phyloP scores from a whole-genome alignment of 768 basidiomycete species.

The Xerocomus potaroensis region DNA sequence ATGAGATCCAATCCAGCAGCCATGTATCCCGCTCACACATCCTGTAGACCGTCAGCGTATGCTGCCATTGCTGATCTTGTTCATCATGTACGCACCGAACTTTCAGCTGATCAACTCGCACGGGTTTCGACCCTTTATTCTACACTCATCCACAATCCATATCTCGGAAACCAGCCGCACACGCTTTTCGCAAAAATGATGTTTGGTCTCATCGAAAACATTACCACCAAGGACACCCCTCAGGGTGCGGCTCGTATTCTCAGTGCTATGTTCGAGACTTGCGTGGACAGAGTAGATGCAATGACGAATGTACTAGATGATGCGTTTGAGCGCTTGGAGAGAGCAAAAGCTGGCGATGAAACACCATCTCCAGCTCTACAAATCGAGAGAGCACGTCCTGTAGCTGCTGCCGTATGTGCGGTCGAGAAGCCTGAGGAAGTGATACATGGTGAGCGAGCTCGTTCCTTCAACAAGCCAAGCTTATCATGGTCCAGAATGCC shows the following conservation, averaged over 20 bases:
- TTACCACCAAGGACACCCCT: constrained; percentile 69
- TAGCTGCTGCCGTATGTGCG: constrained; percentile 72
- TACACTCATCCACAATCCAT: constrained; percentile 83
- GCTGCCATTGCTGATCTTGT: constrained; percentile 89
- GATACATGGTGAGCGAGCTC: constrained; percentile 56
- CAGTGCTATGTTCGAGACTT: constrained; percentile 72
- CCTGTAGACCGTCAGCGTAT: constrained; percentile 68
- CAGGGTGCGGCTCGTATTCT: constrained; percentile 69
- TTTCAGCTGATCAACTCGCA: constrained; percentile 69
- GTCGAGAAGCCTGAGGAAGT: constrained; percentile 81
- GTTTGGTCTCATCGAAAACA: constrained; percentile 81
- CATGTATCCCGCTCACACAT: constrained; percentile 2
- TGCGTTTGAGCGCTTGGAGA: constrained; percentile 46
- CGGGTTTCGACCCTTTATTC: constrained; percentile 83
- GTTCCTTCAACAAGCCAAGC: not conserved
- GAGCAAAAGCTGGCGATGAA: constrained; percentile 37
- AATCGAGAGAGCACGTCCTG: constrained; percentile 84
- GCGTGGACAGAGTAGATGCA: constrained; percentile 79
- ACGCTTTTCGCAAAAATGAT: constrained; percentile 92
- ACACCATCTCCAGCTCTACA: constrained; percentile 50
- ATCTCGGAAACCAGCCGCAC: constrained; percentile 75
- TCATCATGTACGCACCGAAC: constrained; percentile 83
- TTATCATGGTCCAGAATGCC: constrained; percentile 55
- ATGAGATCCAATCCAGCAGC: constrained; percentile 13
- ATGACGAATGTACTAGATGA: constrained; percentile 58